These are phyloP conservation scores for Stenocarpella maydis DNA, from an alignment of 2,329 filamentous ascomycete genomes.

Conservation along the genomic window DNA sequence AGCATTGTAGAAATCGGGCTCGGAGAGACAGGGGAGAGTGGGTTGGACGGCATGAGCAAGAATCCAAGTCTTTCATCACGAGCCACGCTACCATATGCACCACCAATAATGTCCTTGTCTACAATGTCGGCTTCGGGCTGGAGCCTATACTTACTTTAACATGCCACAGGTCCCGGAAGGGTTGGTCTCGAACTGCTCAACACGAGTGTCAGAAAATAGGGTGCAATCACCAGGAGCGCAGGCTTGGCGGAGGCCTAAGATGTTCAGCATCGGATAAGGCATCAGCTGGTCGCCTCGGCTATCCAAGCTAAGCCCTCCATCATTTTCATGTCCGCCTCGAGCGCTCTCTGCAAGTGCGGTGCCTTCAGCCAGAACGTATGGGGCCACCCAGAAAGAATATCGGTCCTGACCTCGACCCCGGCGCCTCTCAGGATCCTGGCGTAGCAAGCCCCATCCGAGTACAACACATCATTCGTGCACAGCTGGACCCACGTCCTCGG, in stretches of 20 bases:
- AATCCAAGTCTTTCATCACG: slow-evolving; percentile 13
- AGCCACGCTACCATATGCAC: background rate
- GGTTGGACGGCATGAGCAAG: slow-evolving; percentile 32
- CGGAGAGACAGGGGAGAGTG: slow-evolving; percentile 34
- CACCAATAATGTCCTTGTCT: background rate
- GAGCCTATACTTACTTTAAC: background rate
- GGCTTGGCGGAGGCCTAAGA: background rate
- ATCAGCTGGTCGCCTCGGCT: slow-evolving; percentile 19
- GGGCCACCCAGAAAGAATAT: slow-evolving; percentile 56
- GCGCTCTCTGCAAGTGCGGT: slow-evolving; percentile 50
- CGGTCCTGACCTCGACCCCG: slow-evolving; percentile 51
- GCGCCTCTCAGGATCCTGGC: slow-evolving; percentile 50
- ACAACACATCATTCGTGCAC: slow-evolving; percentile 59
- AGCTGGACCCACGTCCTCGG: slow-evolving; percentile 59
- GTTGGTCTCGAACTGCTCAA: background rate
- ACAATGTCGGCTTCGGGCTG: background rate
- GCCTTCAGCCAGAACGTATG: slow-evolving; percentile 63
- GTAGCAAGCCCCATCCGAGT: slow-evolving; percentile 61
- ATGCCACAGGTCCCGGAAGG: background rate
- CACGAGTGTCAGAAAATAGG: background rate
- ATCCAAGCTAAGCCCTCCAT: slow-evolving; percentile 53
- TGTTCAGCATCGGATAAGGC: background rate
- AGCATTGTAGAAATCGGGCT: slow-evolving; percentile 73
- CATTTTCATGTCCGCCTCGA: slow-evolving; percentile 52
- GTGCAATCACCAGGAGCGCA: background rate